Conservation (phyloP, 2,329 filamentous ascomycete species). For the Ceratocystis diversiconidia region DNA sequence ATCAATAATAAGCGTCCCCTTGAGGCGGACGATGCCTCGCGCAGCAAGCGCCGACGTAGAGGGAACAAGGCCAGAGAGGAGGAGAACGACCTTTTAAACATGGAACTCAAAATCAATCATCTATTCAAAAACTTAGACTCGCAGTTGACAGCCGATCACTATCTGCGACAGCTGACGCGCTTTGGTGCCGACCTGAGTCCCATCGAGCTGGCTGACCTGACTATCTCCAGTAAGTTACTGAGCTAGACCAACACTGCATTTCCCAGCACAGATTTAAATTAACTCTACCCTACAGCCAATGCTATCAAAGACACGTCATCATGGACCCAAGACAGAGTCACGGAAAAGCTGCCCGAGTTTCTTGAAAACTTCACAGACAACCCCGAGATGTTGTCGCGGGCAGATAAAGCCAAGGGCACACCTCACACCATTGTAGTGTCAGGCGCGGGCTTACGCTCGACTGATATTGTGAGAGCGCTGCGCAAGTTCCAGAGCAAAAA, state of each 20-base stretch:
- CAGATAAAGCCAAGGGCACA: conserved; percentile 53
- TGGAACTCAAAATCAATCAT: conserved; percentile 62
- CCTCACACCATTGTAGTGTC: conserved; percentile 86
- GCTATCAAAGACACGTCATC: conserved; percentile 67
- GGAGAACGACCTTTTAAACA: conserved; percentile 45
- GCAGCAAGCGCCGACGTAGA: conserved; percentile 31
- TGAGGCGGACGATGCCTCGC: conserved; percentile 24
- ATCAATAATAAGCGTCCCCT: conserved; percentile 40
- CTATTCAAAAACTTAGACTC: conserved; percentile 73
- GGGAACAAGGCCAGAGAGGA: conserved; percentile 43
- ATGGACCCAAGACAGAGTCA: conserved; percentile 50
- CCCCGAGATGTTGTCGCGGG: conserved; percentile 44
- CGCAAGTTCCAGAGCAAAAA: conserved; percentile 69
- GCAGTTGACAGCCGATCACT: conserved; percentile 68
- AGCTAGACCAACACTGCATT: background rate
- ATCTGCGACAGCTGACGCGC: conserved; percentile 62
- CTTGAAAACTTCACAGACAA: conserved; percentile 50
- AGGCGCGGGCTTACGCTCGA: conserved; percentile 68
- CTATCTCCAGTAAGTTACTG: conserved; percentile 51
- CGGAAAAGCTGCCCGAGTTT: conserved; percentile 41
- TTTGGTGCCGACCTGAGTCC: conserved; percentile 70
- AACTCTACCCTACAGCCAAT: conserved; percentile 38
- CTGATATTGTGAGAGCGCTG: conserved; percentile 64
- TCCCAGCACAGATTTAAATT: background rate
- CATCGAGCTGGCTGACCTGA: conserved; percentile 71